Conservation (phyloP, 805 yeast species). For the Scheffersomyces spartinae region DNA sequence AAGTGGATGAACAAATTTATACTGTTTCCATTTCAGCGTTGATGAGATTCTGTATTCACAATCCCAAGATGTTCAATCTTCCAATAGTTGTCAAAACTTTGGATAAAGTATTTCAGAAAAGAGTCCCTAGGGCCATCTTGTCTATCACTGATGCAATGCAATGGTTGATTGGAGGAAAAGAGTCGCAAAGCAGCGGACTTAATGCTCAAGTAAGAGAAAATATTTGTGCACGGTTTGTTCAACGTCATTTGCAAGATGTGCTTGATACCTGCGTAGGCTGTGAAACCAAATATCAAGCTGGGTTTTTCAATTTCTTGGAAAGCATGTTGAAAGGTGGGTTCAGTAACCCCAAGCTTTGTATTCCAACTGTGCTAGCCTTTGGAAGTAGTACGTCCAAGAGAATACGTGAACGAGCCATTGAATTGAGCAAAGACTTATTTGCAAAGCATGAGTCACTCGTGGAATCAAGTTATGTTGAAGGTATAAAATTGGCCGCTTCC, state of each 20-base stretch:
- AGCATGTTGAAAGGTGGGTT: conserved; percentile 53
- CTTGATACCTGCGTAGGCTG: no score
- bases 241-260: no score
- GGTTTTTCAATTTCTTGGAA: conserved; percentile 43
- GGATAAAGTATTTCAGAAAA: conserved; percentile 42
- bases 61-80: conserved; percentile 56
- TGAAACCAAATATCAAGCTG: conserved; percentile 13
- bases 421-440: conserved; percentile 42
- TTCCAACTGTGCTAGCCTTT: conserved; percentile 61
- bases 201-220: conserved; percentile 25
- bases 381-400: conserved; percentile 37
- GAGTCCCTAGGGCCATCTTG: no score
- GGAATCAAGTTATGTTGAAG: conserved; percentile 54
- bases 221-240: conserved; percentile 23
- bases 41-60: conserved; percentile 45
- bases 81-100: conserved; percentile 40
- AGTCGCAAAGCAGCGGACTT: conserved; percentile 18
- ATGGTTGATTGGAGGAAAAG: conserved; percentile 53
- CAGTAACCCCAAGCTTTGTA: conserved; percentile 62
- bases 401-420: conserved; percentile 37
- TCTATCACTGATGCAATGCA: no score
- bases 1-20: conserved; percentile 22
- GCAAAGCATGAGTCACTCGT: conserved; percentile 64
- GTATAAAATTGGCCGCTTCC: conserved; percentile 46
- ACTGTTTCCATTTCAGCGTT: conserved; percentile 46